These are phyloP conservation scores for Phytophthora sp. DNA, from an alignment of 352 stramenopile species.

Conservation along the genomic window DNA sequence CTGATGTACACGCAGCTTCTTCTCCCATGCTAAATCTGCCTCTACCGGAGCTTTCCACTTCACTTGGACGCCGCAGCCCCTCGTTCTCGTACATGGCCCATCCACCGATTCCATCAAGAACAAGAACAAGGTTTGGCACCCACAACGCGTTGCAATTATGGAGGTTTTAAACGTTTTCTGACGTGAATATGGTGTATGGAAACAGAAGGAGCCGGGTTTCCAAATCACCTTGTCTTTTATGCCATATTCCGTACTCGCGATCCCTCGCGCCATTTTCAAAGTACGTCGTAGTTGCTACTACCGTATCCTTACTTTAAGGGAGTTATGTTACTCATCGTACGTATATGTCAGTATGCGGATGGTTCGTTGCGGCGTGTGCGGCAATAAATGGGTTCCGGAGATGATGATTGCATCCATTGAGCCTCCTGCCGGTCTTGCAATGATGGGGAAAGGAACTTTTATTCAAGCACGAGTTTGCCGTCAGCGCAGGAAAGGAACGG, in stretches of 20 bases:
- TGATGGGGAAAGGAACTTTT: constrained; percentile 93
- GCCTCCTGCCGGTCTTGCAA: constrained; percentile 77
- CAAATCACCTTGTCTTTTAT: constrained; percentile 92
- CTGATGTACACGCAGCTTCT: constrained; percentile 33
- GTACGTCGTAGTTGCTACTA: constrained; percentile 34
- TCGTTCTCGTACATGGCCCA: constrained; percentile 45
- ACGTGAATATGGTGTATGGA: constrained; percentile 4
- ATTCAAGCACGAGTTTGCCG: constrained; percentile 96
- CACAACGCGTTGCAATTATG: not conserved
- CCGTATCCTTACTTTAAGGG: too few relatives aligned
- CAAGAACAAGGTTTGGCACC: constrained; percentile 38
- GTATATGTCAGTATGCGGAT: constrained; percentile 94
- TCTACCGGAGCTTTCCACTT: constrained; percentile 42
- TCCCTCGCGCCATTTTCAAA: constrained; percentile 96
- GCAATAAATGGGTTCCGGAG: constrained; percentile 98
- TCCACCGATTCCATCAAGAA: constrained; percentile 31
- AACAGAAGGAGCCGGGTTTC: constrained; percentile 52
- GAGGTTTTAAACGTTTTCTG: not conserved
- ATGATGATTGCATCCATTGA: constrained; percentile 93
- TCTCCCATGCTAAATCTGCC: constrained; percentile 45
- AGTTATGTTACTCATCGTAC: too few relatives aligned
- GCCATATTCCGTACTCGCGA: constrained; percentile 97
- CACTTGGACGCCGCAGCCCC: constrained; percentile 51
- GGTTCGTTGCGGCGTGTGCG: constrained; percentile 95
- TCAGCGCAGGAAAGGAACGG: constrained; percentile 89